Conservation (phyloP, 2,329 filamentous ascomycete species). For the Septoria petroselini region DNA sequence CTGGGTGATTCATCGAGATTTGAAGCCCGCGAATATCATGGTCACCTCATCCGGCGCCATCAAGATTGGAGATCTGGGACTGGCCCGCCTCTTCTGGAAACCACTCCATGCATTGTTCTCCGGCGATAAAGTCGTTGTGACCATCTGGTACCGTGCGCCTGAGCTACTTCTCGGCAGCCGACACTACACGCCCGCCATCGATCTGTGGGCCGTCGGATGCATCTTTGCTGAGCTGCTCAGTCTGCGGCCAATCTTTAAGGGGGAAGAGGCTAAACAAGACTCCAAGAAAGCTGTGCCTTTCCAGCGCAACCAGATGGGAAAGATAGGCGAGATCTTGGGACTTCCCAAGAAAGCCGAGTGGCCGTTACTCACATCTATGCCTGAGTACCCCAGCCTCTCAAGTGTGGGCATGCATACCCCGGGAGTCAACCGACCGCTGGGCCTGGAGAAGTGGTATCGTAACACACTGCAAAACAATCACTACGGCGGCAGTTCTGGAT, state of each 20-base stretch:
- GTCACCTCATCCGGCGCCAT: slow-evolving; percentile 87
- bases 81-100: slow-evolving; percentile 91
- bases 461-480: slow-evolving; percentile 49
- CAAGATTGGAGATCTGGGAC: slow-evolving; percentile 89
- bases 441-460: slow-evolving; percentile 66
- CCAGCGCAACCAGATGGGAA: slow-evolving; percentile 97
- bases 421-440: slow-evolving; percentile 52
- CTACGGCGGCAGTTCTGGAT: slow-evolving; percentile 38
- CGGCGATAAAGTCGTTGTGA: slow-evolving; percentile 97
- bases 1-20: slow-evolving; percentile 94
- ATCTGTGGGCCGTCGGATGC: slow-evolving; percentile 96
- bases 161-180: slow-evolving; percentile 86
- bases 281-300: slow-evolving; percentile 96
- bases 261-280: slow-evolving; percentile 98
- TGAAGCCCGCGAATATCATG: slow-evolving; percentile 99
- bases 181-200: slow-evolving; percentile 97
- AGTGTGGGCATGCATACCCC: slow-evolving; percentile 45
- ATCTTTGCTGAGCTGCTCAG: slow-evolving; percentile 95
- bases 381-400: slow-evolving; percentile 61
- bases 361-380: slow-evolving; percentile 81
- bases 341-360: slow-evolving; percentile 84
- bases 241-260: slow-evolving; percentile 92
- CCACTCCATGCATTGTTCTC: slow-evolving; percentile 86
- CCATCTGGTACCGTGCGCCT: slow-evolving; percentile 97
- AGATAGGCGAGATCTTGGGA: slow-evolving; percentile 95